phyloP scores from a whole-genome alignment of 805 yeast species.

The Torulaspora gathmanii region DNA sequence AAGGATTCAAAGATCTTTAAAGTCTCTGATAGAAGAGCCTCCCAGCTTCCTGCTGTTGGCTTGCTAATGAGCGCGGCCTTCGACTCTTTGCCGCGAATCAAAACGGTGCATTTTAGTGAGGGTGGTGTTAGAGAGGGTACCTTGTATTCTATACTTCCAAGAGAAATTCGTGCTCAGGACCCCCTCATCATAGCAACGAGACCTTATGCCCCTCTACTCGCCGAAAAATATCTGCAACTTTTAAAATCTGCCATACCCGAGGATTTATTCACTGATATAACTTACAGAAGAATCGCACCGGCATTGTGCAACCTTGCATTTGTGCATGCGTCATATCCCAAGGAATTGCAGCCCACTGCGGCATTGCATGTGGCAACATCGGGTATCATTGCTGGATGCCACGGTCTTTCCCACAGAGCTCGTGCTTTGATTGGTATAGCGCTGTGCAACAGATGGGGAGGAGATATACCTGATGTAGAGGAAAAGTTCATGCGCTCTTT shows the following conservation, averaged over 20 bases:
- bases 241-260: slow-evolving; percentile 55
- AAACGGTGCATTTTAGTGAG: slow-evolving; percentile 63
- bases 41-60: slow-evolving; percentile 68
- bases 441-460: slow-evolving; percentile 78
- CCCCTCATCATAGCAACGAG: slow-evolving; percentile 65
- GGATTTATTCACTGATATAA: slow-evolving; percentile 52
- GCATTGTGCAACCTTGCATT: slow-evolving; percentile 72
- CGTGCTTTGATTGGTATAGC: slow-evolving; percentile 71
- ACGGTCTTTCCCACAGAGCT: slow-evolving; percentile 67
- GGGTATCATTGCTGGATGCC: slow-evolving; percentile 70
- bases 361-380: slow-evolving; percentile 68
- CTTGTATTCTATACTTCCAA: slow-evolving; percentile 56
- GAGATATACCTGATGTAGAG: slow-evolving; percentile 59
- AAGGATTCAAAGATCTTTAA: slow-evolving; percentile 49
- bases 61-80: slow-evolving; percentile 57
- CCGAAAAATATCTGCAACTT: slow-evolving; percentile 50
- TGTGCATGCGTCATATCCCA: slow-evolving; percentile 71
- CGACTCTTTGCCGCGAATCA: slow-evolving; percentile 55
- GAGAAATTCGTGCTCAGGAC: slow-evolving; percentile 55
- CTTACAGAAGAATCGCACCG: slow-evolving; percentile 56
- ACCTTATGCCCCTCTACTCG: slow-evolving; percentile 66
- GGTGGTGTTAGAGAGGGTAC: slow-evolving; percentile 80
- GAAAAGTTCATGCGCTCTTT: slow-evolving; percentile 43
- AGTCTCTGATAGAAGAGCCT: slow-evolving; percentile 59
- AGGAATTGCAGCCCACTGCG: slow-evolving; percentile 70